A percentile compares a stretch with the other conserved stretches of the same genome.
phyloP scores from a whole-genome alignment of 169 alveolate species.

The Toxoplasma gondii region DNA sequence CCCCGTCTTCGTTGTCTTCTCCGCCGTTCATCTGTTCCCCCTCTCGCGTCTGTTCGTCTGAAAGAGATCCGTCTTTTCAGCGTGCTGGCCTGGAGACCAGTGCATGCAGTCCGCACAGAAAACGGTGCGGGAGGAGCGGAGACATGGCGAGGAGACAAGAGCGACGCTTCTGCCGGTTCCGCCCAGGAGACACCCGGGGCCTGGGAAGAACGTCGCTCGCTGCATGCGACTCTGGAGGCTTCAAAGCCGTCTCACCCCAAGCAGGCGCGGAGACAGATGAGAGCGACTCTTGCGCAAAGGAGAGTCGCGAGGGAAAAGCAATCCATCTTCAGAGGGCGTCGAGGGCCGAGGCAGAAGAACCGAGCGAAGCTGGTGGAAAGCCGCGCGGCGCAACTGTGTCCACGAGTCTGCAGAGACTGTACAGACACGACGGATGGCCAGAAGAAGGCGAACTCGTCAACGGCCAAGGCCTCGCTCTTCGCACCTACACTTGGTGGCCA shows the following conservation, averaged over 20 bases:
- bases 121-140: not conserved
- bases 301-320: not conserved
- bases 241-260: not conserved
- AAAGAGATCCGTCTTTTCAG: too few species aligned
- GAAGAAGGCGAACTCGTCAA: conserved; percentile 23
- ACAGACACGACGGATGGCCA: conserved; percentile 49
- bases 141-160: not conserved
- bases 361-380: not conserved
- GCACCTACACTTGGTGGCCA: conserved; percentile 50
- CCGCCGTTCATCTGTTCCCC: too few species aligned
- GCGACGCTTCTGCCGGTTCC: not conserved
- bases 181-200: not conserved
- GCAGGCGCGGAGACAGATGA: too few species aligned
- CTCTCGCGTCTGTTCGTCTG: too few species aligned
- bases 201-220: not conserved
- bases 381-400: not conserved
- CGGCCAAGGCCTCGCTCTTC: conserved; percentile 31
- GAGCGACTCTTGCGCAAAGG: too few species aligned
- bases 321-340: not conserved
- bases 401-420: not conserved
- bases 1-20: too few species aligned
- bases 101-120: not conserved
- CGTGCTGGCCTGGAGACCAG: too few species aligned
- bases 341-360: not conserved
- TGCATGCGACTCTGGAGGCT: not conserved